Conservation (phyloP, 2,329 filamentous ascomycete genomes). For the Colletotrichum higginsianum region DNA sequence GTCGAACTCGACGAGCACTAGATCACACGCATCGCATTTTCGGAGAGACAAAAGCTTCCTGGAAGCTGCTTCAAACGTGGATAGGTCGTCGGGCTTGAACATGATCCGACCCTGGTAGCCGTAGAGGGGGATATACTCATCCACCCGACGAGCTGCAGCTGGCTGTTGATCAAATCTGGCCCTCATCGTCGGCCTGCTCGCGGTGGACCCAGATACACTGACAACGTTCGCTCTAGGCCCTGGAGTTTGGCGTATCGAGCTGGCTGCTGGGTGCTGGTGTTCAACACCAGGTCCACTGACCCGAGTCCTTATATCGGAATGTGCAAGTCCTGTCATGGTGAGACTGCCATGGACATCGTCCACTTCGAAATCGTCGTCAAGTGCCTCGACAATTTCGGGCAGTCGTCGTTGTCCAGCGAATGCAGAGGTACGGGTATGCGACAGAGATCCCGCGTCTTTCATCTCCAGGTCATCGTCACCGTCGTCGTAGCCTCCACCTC, state of each 20-base stretch:
- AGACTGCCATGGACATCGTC: not conserved
- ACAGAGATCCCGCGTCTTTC: not conserved
- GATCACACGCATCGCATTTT: conserved; percentile 11
- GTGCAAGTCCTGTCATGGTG: not conserved
- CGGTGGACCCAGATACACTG: not conserved
- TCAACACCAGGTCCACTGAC: not conserved
- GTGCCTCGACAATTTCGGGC: not conserved
- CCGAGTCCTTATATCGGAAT: not conserved
- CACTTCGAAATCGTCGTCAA: not conserved
- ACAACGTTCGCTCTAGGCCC: not conserved
- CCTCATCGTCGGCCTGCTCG: not conserved
- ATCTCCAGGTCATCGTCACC: conserved; percentile 22
- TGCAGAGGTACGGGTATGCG: not conserved
- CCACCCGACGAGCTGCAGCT: not conserved
- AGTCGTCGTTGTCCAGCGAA: not conserved
- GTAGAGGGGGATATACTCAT: conserved; percentile 40
- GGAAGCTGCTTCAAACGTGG: conserved; percentile 44
- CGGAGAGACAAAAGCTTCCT: conserved; percentile 46
- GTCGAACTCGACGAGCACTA: conserved; percentile 29
- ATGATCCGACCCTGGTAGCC: conserved; percentile 52
- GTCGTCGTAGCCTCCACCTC: conserved; percentile 25
- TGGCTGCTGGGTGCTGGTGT: not conserved
- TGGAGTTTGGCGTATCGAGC: not conserved
- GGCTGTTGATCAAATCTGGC: not conserved
- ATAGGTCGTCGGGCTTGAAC: conserved; percentile 44